Percentiles rank a stretch among this genome's conserved stretches.
phyloP scores from a whole-genome alignment of 1,139 yeast genomes.

The Kluyveromyces sp. region DNA sequence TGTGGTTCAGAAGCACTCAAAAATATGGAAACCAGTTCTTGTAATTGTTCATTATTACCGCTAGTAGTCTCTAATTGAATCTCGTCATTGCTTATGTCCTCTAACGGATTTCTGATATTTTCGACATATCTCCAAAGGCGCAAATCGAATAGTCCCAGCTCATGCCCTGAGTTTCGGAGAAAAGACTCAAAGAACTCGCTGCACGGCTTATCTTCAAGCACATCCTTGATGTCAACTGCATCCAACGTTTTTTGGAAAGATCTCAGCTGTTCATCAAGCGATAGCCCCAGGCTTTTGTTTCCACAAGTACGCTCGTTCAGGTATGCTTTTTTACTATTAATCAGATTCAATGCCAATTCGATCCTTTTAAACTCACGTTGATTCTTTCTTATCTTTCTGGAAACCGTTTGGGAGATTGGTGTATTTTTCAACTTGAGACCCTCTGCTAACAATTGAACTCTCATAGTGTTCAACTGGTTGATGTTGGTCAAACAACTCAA shows the following conservation, averaged over 20 bases:
- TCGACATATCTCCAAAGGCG: constrained; percentile 67
- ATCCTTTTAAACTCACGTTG: constrained; percentile 30
- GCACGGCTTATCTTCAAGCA: constrained; percentile 17
- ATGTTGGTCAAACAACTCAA: constrained; percentile 18
- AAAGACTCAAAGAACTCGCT: constrained; percentile 16
- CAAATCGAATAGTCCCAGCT: constrained; percentile 27
- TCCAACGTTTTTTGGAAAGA: constrained; percentile 6
- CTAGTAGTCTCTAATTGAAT: constrained; percentile 16
- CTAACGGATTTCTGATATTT: constrained; percentile 64
- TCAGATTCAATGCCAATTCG: constrained; percentile 29
- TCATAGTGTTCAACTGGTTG: constrained; percentile 15
- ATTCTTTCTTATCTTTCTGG: constrained; percentile 18
- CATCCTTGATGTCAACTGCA: constrained; percentile 16
- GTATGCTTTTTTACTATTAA: constrained; percentile 27
- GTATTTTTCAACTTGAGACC: constrained; percentile 13
- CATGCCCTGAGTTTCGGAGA: constrained; percentile 10
- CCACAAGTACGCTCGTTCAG: neutral
- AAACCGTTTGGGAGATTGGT: constrained; percentile 1
- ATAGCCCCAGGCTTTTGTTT: neutral
- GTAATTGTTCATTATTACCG: constrained; percentile 12
- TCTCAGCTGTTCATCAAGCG: neutral
- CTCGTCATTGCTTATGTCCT: constrained; percentile 38
- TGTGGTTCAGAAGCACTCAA: constrained; percentile 4
- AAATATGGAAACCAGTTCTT: constrained; percentile 5
- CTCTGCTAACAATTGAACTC: constrained; percentile 17